Base-by-base conservation (phyloP, 169 alveolate genomes). In the Babesia gibsoni region DNA sequence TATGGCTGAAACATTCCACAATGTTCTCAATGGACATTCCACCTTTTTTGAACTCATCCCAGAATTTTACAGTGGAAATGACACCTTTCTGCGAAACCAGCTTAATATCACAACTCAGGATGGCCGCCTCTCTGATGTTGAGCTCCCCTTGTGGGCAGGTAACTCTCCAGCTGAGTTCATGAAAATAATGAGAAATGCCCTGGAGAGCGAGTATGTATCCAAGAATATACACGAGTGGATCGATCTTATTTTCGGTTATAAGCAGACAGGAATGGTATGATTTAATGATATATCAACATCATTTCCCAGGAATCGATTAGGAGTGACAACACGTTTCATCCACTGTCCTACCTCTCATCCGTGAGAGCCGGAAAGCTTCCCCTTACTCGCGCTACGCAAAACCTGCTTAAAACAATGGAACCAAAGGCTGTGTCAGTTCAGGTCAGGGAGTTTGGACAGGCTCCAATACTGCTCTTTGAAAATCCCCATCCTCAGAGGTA, bases 231-330 rank as follows among this genome's bases (percentile, higher is more conserved):
- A 95, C 83, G 90, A 91, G 52, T 98, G 99, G 99, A 94, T 97
- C 32, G 99, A 98, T 73, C 85, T 95, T 37, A 94, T 97, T 20
- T 97, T 95, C 89, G 99, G 99, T 12, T 96, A 64, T 72, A 94
- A 94, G 67, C 92, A 87, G 65, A 64, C 67, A 16, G 92, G 92
- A 0, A 61, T 66, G 80, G 69, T 57, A 46, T 16, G 75, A 49
- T 8, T 10, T 1, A 9, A 0, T 50, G 23, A 5, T n/a, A 6
- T 23, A 1, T 0, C 30, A 4, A 20, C 7, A 6, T 25, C 3
- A 4, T 27, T 0, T 30, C 10, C 8, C 52, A 72, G 83, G 66
- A 66, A 16, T 78, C 89, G 22, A 82, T 72, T 14, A 73, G 73
- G 37, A 73, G 77, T 39, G 67, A 90, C 84, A 94, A 94, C 73